phyloP scores from a whole-genome alignment of 352 stramenopile genomes.

The Phytopythium chamaehyphon region DNA sequence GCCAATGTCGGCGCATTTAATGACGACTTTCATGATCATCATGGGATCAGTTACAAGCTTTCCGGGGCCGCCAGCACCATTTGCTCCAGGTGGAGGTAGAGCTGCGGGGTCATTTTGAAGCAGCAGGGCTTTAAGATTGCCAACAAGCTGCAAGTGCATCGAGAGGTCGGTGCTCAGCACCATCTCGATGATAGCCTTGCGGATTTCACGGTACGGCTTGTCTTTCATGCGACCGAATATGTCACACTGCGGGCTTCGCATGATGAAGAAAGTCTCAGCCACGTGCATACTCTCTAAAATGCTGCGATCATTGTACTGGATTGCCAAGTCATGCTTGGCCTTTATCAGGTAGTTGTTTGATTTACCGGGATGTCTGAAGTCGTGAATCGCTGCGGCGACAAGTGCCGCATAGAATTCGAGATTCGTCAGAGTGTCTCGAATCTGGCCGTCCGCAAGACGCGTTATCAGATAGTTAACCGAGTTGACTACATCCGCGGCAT shows the following conservation, averaged over 20 bases:
- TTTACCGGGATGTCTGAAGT: constrained; percentile 81
- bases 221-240: constrained; percentile 81
- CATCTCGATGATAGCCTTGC: constrained; percentile 86
- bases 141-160: constrained; percentile 78
- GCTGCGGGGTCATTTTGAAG: constrained; percentile 25
- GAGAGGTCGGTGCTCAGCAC: constrained; percentile 85
- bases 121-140: constrained; percentile 71
- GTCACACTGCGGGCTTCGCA: constrained; percentile 61
- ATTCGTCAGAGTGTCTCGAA: constrained; percentile 70
- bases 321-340: constrained; percentile 65
- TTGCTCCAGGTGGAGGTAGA: background rate
- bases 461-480: constrained; percentile 82
- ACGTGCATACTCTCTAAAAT: constrained; percentile 88
- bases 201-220: constrained; percentile 72
- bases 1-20: constrained; percentile 92
- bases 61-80: background rate
- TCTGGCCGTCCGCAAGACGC: constrained; percentile 56
- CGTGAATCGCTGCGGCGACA: constrained; percentile 78
- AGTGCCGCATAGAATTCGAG: constrained; percentile 78
- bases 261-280: constrained; percentile 81
- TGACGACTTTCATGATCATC: constrained; percentile 88
- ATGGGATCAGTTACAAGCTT: constrained; percentile 63
- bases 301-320: constrained; percentile 82
- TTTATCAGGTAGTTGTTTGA: constrained; percentile 88
- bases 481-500: constrained; percentile 78